A percentile compares a stretch with the other conserved stretches of the same genome.
These are phyloP conservation scores for Rhodotorula sp. DNA, from an alignment of 1,284 basidiomycete genomes.

Conservation along the genomic window DNA sequence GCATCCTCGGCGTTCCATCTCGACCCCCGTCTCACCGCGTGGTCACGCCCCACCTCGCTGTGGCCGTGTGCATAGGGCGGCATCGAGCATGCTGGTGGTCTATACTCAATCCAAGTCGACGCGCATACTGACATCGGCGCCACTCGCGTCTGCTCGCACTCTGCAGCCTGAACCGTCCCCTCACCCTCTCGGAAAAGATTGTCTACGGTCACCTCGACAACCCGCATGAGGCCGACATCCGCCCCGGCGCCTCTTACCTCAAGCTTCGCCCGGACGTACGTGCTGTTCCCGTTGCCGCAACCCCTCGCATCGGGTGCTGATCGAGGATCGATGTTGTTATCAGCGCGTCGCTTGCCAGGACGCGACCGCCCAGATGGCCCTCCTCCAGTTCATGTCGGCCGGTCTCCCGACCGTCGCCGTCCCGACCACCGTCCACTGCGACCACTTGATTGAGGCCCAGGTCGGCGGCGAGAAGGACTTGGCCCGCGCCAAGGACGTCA, in stretches of 20 bases:
- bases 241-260: constrained; percentile 85
- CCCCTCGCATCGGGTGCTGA: constrained; percentile 54
- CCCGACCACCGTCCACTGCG: constrained; percentile 97
- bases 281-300: constrained; percentile 81
- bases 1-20: too few relatives aligned
- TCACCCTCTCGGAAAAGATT: constrained; percentile 98
- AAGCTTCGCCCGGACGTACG: constrained; percentile 92
- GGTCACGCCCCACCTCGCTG: too few relatives aligned
- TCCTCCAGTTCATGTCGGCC: constrained; percentile 99
- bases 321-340: constrained; percentile 16
- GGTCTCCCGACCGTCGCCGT: constrained; percentile 97
- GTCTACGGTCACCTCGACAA: constrained; percentile 98
- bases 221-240: constrained; percentile 83
- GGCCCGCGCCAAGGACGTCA: constrained; percentile 85
- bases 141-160: background rate
- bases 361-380: constrained; percentile 97
- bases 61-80: too few relatives aligned
- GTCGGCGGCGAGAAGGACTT: constrained; percentile 91
- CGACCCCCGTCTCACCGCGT: too few relatives aligned
- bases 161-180: constrained; percentile 80
- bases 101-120: background rate
- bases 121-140: background rate
- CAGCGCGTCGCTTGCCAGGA: constrained; percentile 99
- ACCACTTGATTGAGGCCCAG: constrained; percentile 98
- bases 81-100: too few relatives aligned